Conservation (phyloP, 192 early-diverging fungal genomes). For the Bifiguratus adelaidae region DNA sequence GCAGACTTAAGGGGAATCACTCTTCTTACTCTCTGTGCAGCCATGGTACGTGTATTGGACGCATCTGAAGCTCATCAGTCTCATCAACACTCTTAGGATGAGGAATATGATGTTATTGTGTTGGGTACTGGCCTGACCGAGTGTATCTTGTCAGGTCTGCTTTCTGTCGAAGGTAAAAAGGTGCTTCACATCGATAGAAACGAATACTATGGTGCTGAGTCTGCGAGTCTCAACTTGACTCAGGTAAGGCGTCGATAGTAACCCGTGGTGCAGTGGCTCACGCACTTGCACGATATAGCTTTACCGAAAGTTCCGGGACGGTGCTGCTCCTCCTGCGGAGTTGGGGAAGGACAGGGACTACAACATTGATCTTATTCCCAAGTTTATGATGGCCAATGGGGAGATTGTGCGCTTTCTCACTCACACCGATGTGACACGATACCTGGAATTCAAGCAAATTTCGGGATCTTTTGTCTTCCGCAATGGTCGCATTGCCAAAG, state of each 20-base stretch:
- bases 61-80: no score
- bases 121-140: constrained; percentile 86
- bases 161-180: constrained; percentile 86
- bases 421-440: constrained; percentile 96
- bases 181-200: constrained; percentile 90
- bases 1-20: no score
- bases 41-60: no score
- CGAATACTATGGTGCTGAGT: constrained; percentile 98
- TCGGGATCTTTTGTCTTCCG: constrained; percentile 88
- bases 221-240: constrained; percentile 90
- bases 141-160: constrained; percentile 79
- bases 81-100: constrained; percentile 45
- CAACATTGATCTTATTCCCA: constrained; percentile 97
- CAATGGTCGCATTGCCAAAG: constrained; percentile 88
- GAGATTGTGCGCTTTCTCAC: constrained; percentile 95
- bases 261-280: neutral
- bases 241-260: constrained; percentile 47
- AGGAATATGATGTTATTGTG: constrained; percentile 82
- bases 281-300: constrained; percentile 30
- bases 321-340: constrained; percentile 27
- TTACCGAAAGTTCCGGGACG: constrained; percentile 57
- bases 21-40: no score
- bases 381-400: constrained; percentile 99
- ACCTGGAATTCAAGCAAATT: constrained; percentile 96
- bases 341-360: constrained; percentile 81